These are phyloP conservation scores for Barnettozyma salicaria DNA, from an alignment of 805 yeast genomes.

Conservation along the genomic window DNA sequence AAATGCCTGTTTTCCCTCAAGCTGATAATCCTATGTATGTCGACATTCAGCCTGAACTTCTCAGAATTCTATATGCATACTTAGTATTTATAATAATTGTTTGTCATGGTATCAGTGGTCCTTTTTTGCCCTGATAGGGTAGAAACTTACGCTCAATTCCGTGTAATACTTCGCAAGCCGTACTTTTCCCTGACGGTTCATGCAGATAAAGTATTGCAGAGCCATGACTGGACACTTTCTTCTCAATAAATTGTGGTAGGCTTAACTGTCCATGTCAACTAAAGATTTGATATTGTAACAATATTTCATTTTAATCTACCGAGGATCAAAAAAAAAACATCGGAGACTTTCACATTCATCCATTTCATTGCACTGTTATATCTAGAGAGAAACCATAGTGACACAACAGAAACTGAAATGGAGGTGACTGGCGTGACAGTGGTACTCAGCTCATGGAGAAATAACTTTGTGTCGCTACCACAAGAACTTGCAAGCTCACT, in stretches of 20 bases:
- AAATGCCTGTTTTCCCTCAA: conserved; percentile 81
- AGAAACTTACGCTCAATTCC: conserved; percentile 32
- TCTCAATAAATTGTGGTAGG: too few species aligned
- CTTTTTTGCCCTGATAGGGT: too few species aligned
- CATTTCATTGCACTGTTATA: conserved; percentile 1
- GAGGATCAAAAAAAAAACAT: too few species aligned
- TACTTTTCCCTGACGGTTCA: conserved; percentile 91
- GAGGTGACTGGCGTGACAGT: conserved; percentile 24
- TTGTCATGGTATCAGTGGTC: too few species aligned
- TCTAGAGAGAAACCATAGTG: too few species aligned
- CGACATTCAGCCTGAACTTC: conserved; percentile 43
- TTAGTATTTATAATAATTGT: conserved; percentile 28
- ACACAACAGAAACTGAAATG: too few species aligned
- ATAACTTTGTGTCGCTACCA: conserved; percentile 53
- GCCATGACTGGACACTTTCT: too few species aligned
- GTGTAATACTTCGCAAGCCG: conserved; percentile 78
- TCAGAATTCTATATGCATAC: conserved; percentile 35
- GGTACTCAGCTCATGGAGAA: conserved; percentile 32
- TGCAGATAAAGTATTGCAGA: conserved; percentile 71
- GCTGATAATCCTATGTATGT: conserved; percentile 73
- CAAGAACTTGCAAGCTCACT: conserved; percentile 38
- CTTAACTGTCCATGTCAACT: not conserved
- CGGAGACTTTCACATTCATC: too few species aligned
- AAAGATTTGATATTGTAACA: not conserved
- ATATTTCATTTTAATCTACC: too few species aligned